Evolutionary conservation across 1,139 yeast species (phyloP).

Genomic region (Diutina rugosa): DNA sequence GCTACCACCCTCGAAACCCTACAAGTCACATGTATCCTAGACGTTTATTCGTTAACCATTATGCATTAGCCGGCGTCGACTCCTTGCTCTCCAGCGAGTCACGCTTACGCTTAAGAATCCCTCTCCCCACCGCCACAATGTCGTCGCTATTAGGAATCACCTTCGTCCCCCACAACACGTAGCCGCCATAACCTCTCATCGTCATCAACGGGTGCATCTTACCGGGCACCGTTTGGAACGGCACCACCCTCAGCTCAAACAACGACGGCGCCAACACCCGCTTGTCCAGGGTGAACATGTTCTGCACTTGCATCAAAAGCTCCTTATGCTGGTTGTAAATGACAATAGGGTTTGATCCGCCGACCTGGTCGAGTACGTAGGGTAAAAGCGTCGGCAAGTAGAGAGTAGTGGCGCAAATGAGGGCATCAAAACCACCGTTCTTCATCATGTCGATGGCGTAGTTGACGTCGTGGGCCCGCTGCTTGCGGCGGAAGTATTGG

Average conservation of each 20-base stretch:
- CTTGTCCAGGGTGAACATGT: constrained; percentile 49
- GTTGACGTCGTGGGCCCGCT: constrained; percentile 44
- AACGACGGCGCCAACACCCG: constrained; percentile 76
- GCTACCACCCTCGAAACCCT: neutral
- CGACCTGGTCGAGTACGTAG: constrained; percentile 47
- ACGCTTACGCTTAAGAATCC: constrained; percentile 16
- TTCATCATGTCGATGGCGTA: constrained; percentile 37
- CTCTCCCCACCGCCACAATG: constrained; percentile 44
- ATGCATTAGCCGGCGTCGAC: neutral
- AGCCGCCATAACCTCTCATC: constrained; percentile 88
- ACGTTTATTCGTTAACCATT: neutral
- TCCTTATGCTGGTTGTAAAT: constrained; percentile 78
- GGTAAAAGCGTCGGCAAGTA: constrained; percentile 57
- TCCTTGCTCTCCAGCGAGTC: neutral
- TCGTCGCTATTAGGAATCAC: constrained; percentile 59
- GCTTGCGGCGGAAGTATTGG: constrained; percentile 56
- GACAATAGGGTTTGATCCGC: constrained; percentile 81
- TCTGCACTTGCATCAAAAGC: constrained; percentile 58
- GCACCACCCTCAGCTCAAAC: constrained; percentile 70
- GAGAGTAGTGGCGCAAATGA: constrained; percentile 62
- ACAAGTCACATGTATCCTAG: neutral
- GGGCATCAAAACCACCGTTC: constrained; percentile 58
- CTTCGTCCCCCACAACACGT: constrained; percentile 62
- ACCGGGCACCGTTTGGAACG: constrained; percentile 88
- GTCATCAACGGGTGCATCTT: constrained; percentile 94